These are phyloP conservation scores for Diaporthe sp. DNA, from an alignment of 2,329 filamentous ascomycete genomes.

Conservation along the genomic window DNA sequence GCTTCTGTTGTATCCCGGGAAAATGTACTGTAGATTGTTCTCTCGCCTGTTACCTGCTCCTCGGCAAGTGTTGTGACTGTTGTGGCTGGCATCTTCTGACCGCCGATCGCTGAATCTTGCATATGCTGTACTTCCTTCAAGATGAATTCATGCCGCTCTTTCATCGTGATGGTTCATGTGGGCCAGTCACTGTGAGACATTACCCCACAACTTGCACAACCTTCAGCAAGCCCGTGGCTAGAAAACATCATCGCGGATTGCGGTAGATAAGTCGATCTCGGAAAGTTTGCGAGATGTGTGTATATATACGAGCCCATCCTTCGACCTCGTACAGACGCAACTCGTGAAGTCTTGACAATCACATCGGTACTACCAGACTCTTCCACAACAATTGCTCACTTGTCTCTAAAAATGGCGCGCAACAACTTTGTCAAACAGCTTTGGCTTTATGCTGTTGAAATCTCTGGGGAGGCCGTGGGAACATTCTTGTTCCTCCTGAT, in stretches of 20 bases:
- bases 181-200: not conserved
- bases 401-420: conserved; percentile 3
- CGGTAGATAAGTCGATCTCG: not conserved
- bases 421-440: conserved; percentile 26
- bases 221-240: not conserved
- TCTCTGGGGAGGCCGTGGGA: conserved; percentile 32
- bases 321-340: not conserved
- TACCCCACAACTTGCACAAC: not conserved
- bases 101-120: conserved; percentile 6
- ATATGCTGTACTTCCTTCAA: not conserved
- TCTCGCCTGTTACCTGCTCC: not conserved
- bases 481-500: conserved; percentile 36
- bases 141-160: conserved; percentile 12
- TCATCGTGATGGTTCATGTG: not conserved
- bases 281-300: not conserved
- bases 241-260: not conserved
- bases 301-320: not conserved
- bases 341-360: not conserved
- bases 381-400: not conserved
- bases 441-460: conserved; percentile 29
- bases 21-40: not conserved
- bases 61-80: not conserved
- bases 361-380: not conserved
- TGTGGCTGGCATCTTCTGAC: not conserved
- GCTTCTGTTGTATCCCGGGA: not conserved